Conservation (phyloP, 345 rosid genomes). For the Eucalyptus albens region DNA sequence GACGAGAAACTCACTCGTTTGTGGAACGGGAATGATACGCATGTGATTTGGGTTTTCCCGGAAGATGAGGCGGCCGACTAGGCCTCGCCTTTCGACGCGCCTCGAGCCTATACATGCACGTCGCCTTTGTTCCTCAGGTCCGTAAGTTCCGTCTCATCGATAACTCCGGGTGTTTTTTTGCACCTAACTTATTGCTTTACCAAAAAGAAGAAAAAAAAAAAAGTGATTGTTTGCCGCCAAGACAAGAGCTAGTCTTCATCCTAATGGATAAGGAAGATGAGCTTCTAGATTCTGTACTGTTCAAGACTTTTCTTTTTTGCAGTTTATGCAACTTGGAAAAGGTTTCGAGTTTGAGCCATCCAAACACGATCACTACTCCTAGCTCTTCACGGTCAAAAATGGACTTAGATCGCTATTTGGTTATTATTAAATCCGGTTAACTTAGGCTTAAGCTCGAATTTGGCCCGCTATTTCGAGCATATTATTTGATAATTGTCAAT, state of each 20-base stretch:
- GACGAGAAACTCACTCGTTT: neutral
- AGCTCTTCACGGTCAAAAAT: neutral
- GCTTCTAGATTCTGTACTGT: neutral
- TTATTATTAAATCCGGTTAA: neutral
- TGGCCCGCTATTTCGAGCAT: rapidly evolving
- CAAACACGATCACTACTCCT: neutral
- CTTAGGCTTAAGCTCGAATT: neutral
- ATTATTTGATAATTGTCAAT: neutral
- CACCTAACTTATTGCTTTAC: neutral
- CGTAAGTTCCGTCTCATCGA: neutral
- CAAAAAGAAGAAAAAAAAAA: neutral
- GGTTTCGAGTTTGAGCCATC: neutral
- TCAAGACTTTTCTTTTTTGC: neutral
- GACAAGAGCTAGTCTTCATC: neutral
- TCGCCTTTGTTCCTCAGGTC: neutral
- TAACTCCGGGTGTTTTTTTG: neutral
- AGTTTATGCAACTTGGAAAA: neutral
- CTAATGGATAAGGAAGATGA: neutral
- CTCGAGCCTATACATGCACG: neutral
- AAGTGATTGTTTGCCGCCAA: neutral
- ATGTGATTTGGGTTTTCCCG: neutral
- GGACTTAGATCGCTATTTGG: neutral
- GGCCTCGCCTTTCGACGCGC: neutral
- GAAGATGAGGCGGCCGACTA: neutral
- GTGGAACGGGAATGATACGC: neutral